Base-by-base conservation (phyloP, 169 alveolate species). In the Cryptosporidium ryanae region DNA sequence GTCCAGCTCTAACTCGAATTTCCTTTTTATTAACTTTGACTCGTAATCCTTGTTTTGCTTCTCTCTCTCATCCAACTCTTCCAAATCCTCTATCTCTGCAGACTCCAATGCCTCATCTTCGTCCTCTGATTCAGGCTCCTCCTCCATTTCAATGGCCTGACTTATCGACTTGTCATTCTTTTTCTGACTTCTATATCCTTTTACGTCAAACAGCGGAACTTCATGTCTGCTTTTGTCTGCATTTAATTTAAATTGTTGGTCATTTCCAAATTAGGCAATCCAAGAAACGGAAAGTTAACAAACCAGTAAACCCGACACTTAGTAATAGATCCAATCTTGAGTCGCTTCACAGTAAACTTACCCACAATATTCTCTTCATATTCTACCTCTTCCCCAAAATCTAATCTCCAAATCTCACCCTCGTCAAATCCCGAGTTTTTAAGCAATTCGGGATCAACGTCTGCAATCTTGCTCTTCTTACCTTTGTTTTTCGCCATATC, bases 401-500 rank as follows among this genome's bases (percentile, higher is more conserved):
- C 76, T n/a, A 68, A 34, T 49, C 83, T 68, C 87, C 87, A 76
- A 38, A 76, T 55, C 49, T 76, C 87, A 1, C 87, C 87, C 38
- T 76, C 87, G 27, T 76, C 87, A 76, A 34, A 76, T 38, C 68
- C 87, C 3, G 71, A 52, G 63, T 76, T 76, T 59, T 44, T 76
- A 6, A 32, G 66, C n/a, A 34, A 59, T 21, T 68, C 66, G 27
- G 29, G 49, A 27, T 52, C 50, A 50, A 48, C 31, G 10, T 21
- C 29, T 27, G 15, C 32, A 17, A 50, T n/a, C 2, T 68, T 68
- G 5, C 49, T 67, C 50, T 55, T 55, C 17, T 49, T 68, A 23
- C 25, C 25, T 13, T 25, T 55, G 34, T 52, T 68, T 18, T 68
- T 52, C 0, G 50, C 65, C 83, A 68, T 68, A 4, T 38, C 46